Percentiles rank a stretch among this genome's conserved stretches.
Evolutionary conservation across 148 eudicot genomes (phyloP).

Genomic region (Dianthus caryophyllus): DNA sequence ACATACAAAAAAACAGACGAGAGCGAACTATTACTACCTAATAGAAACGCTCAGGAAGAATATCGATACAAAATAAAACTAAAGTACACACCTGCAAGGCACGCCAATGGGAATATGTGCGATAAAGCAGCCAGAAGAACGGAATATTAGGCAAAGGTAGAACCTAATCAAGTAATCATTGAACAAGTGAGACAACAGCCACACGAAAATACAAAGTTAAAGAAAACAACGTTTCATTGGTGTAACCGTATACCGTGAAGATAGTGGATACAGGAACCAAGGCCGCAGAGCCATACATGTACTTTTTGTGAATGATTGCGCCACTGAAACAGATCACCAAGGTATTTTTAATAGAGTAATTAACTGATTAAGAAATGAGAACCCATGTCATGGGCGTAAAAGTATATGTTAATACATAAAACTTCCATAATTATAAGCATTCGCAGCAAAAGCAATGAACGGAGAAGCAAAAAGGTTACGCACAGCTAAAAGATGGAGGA

Average conservation of each 20-base stretch:
- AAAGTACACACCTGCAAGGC: slow-evolving; percentile 70
- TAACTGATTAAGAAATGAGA: background rate
- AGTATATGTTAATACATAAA: background rate
- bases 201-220: background rate
- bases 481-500: background rate
- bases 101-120: slow-evolving; percentile 94
- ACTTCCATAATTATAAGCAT: background rate
- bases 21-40: background rate
- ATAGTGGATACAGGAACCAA: slow-evolving; percentile 73
- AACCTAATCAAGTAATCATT: slow-evolving; percentile 65
- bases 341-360: background rate
- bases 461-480: background rate
- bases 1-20: background rate
- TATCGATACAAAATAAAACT: background rate
- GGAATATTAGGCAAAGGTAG: slow-evolving; percentile 96
- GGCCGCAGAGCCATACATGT: slow-evolving; percentile 77
- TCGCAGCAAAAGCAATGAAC: background rate
- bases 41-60: background rate
- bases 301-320: slow-evolving; percentile 68
- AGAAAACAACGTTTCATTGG: background rate
- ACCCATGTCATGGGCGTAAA: background rate
- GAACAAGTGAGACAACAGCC: slow-evolving; percentile 12
- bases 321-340: slow-evolving; percentile 42
- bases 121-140: slow-evolving; percentile 92
- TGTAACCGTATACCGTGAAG: slow-evolving; percentile 49